phyloP scores from a whole-genome alignment of 345 rosid genomes.

The Populus simonii region DNA sequence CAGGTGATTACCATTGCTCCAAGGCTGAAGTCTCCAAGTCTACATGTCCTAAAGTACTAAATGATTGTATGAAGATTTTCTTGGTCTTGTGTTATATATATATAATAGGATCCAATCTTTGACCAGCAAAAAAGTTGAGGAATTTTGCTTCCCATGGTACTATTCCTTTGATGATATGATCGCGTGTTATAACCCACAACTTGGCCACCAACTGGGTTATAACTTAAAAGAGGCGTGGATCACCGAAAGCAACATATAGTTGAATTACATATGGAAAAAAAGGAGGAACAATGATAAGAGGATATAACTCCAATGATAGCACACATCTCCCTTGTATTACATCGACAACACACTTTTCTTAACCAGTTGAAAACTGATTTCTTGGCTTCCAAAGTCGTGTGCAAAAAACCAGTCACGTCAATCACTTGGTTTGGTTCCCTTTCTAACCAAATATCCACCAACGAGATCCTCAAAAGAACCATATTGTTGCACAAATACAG shows the following conservation, averaged over 20 bases:
- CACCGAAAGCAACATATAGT: not conserved
- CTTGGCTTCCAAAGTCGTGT: not conserved
- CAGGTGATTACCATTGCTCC: too few relatives aligned
- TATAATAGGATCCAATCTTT: not conserved
- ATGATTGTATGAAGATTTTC: too few relatives aligned
- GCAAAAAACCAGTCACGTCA: not conserved
- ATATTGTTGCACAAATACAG: slow-evolving; percentile 17
- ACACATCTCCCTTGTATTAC: not conserved
- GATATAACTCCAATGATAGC: not conserved
- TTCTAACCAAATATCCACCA: not conserved
- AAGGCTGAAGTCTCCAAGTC: too few relatives aligned
- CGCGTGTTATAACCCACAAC: not conserved
- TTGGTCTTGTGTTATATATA: not conserved
- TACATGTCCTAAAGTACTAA: too few relatives aligned
- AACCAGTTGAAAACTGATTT: not conserved
- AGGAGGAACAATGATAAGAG: not conserved
- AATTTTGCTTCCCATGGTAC: not conserved
- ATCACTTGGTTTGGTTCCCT: not conserved
- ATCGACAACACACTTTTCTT: not conserved
- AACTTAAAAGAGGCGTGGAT: not conserved
- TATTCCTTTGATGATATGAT: not conserved
- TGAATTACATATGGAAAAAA: not conserved
- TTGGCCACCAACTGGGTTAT: not conserved
- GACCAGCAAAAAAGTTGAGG: not conserved
- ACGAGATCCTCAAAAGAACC: slow-evolving; percentile 13